phyloP scores from a whole-genome alignment of 169 alveolate genomes.

The Miamiensis avidus region DNA sequence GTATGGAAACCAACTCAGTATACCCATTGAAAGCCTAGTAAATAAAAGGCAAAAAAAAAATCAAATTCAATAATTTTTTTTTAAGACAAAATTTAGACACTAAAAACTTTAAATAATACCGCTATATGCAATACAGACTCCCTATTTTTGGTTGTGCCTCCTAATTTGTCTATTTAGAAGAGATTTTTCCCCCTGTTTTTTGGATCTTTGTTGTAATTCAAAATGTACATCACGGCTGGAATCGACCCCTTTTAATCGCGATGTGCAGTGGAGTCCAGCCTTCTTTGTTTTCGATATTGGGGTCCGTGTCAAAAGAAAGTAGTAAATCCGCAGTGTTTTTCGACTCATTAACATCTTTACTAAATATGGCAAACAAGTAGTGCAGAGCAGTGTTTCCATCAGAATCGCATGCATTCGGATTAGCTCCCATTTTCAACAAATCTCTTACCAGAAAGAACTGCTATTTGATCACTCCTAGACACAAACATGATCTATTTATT shows the following conservation, averaged over 20 bases:
- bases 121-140: not conserved
- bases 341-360: slow-evolving; percentile 35
- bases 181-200: not conserved
- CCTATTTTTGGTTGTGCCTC: not conserved
- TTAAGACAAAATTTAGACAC: too few relatives aligned
- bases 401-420: slow-evolving; percentile 51
- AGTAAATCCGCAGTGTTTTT: slow-evolving; percentile 38
- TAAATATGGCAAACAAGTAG: slow-evolving; percentile 43
- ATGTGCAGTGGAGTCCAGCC: slow-evolving; percentile 80
- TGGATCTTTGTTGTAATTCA: slow-evolving; percentile 41
- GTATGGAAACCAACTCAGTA: not conserved
- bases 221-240: slow-evolving; percentile 65
- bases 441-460: slow-evolving; percentile 51
- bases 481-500: slow-evolving; percentile 54
- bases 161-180: not conserved
- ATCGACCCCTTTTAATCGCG: slow-evolving; percentile 65
- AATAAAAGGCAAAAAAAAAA: too few relatives aligned
- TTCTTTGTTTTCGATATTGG: slow-evolving; percentile 59
- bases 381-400: slow-evolving; percentile 71
- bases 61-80: too few relatives aligned
- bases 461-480: slow-evolving; percentile 55
- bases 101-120: too few relatives aligned
- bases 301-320: slow-evolving; percentile 47
- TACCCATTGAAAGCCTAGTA: not conserved
- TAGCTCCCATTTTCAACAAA: slow-evolving; percentile 45